Base-by-base conservation (phyloP, 2,329 filamentous ascomycete genomes). In the Fusarium acutatum region DNA sequence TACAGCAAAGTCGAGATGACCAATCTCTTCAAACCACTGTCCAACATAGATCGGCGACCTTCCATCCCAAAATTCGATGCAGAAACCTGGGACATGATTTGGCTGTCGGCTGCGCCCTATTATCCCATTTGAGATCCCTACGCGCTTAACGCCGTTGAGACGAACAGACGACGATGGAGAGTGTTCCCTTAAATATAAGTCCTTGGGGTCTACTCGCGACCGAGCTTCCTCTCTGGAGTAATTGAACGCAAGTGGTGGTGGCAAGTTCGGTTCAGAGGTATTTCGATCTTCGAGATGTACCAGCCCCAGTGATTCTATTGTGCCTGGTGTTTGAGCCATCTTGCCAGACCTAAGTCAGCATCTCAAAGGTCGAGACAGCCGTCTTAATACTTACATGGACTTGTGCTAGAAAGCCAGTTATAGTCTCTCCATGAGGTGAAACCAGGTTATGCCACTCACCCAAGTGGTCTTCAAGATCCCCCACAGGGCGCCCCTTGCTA, bases 31-130 rank as follows among this genome's bases (percentile, higher is more conserved):
- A 8, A 41, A 58, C 68, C 65, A 71, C 18, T 71, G 68, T 2
- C 68, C 65, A 14, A 61, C 14, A n/a, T 61, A 71, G 3, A 46
- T 5, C 1, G 60, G 34, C 4, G 28, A 6, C 0, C 14, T 43
- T 3, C 26, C 20, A 7, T 40, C 41, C 65, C 56, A 56, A 17
- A 61, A 71, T 5, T 69, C 60, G n/a, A 71, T 59, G 32, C 46
- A 43, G 14, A 71, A 37, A 1, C 68, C 68, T 17, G 65, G 50
- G 12, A 71, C 17, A 1, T 69, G 26, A 5, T 41, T 5, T 9
- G 18, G 15, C 0, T 3, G 22, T 7, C 68, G 60, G 2, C 20
- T 28, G 13, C 35, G 34, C 7, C 38, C 40, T 12, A 8, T 2
- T 22, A 30, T 38, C 1, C 68, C 68, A 9, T 2, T 3, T 2